Conservation (phyloP, 169 alveolate genomes). For the Plasmodium billcollinsi region DNA sequence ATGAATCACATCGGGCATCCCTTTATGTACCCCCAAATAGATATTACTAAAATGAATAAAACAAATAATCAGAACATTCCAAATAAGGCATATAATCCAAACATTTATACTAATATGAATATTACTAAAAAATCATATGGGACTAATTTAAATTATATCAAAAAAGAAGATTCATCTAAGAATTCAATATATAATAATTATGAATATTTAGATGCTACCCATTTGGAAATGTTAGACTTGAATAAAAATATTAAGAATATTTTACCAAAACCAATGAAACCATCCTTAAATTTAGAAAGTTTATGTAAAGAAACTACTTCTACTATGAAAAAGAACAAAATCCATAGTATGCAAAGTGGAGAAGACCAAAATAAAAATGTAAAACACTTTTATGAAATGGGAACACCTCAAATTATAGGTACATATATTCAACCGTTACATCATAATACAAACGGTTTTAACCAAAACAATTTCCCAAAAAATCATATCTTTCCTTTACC, state of each 20-base stretch:
- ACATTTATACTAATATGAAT: too few relatives aligned
- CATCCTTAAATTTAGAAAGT: slow-evolving; percentile 71
- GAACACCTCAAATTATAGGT: slow-evolving; percentile 59
- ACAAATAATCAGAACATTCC: slow-evolving; percentile 6
- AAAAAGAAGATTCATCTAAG: slow-evolving; percentile 14
- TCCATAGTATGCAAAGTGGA: background rate
- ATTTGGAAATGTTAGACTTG: slow-evolving; percentile 75
- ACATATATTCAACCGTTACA: slow-evolving; percentile 74
- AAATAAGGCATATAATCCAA: too few relatives aligned
- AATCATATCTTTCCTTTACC: slow-evolving; percentile 33
- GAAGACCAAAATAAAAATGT: slow-evolving; percentile 22
- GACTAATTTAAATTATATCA: slow-evolving; percentile 13
- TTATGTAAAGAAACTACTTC: slow-evolving; percentile 64
- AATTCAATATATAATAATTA: slow-evolving; percentile 27
- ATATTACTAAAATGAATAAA: slow-evolving; percentile 15
- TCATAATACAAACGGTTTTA: slow-evolving; percentile 9
- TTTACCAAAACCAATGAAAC: slow-evolving; percentile 69
- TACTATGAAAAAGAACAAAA: slow-evolving; percentile 18
- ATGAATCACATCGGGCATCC: slow-evolving; percentile 23
- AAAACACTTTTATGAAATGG: slow-evolving; percentile 64
- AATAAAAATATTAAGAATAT: slow-evolving; percentile 51
- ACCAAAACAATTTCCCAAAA: slow-evolving; percentile 5
- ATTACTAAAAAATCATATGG: slow-evolving; percentile 13
- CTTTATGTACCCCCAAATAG: slow-evolving; percentile 35
- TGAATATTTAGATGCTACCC: slow-evolving; percentile 73